phyloP scores from a whole-genome alignment of 169 alveolate genomes.

The Eimeria brunetti region DNA sequence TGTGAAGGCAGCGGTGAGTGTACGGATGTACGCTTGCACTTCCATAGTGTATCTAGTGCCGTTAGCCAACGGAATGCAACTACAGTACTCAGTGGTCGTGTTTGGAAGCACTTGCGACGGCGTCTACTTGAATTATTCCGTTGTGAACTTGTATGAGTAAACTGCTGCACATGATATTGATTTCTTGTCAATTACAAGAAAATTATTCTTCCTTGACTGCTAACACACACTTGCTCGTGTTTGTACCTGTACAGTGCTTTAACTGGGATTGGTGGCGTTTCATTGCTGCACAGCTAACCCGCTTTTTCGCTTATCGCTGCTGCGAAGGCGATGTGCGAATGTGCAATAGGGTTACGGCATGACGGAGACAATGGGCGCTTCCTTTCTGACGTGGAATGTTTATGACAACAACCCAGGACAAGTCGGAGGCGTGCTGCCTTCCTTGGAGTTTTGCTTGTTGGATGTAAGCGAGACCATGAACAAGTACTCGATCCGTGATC shows the following conservation, averaged over 20 bases:
- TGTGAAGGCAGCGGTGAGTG: neutral
- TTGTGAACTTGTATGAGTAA: neutral
- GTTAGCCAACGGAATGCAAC: neutral
- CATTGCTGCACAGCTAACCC: neutral
- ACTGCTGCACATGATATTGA: neutral
- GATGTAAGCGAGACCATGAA: constrained; percentile 90
- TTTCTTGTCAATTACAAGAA: neutral
- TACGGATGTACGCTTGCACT: neutral
- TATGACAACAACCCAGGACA: constrained; percentile 84
- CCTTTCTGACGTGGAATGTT: constrained; percentile 82
- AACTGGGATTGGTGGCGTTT: neutral
- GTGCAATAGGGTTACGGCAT: constrained; percentile 84
- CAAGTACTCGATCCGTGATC: constrained; percentile 82
- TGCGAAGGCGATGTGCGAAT: neutral
- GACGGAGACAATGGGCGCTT: constrained; percentile 91
- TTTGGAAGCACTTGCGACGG: no score
- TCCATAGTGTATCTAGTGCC: neutral
- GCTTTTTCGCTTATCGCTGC: neutral
- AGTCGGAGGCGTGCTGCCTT: constrained; percentile 91
- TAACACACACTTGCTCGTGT: neutral
- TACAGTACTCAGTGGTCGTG: neutral
- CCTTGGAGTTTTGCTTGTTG: constrained; percentile 86
- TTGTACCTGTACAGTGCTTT: neutral
- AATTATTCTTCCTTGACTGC: neutral
- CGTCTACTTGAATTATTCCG: no score